Conservation (phyloP, 2,329 filamentous ascomycete genomes). For the Aotearoamyces nothofagi region DNA sequence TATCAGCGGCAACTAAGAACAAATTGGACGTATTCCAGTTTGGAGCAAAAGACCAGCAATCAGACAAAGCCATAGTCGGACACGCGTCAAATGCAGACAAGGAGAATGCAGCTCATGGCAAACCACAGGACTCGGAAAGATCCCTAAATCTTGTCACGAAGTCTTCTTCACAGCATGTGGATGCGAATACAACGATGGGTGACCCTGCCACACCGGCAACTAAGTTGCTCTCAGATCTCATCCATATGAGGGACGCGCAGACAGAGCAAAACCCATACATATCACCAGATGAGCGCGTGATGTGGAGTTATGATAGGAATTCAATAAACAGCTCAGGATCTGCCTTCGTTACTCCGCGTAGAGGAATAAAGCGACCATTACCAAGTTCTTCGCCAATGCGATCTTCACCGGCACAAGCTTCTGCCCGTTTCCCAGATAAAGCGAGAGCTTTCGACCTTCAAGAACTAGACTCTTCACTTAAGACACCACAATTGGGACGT, state of each 20-base stretch:
- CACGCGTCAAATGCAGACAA: constrained; percentile 13
- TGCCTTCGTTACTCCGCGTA: constrained; percentile 30
- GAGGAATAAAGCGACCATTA: constrained; percentile 45
- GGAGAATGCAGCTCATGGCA: constrained; percentile 10
- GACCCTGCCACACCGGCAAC: too few relatives aligned
- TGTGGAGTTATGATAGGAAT: constrained; percentile 39
- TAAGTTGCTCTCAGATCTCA: too few relatives aligned
- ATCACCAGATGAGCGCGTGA: constrained; percentile 46
- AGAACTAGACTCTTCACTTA: constrained; percentile 40
- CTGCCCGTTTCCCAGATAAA: constrained; percentile 17
- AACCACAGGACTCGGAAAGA: too few relatives aligned
- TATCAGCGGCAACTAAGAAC: constrained; percentile 40
- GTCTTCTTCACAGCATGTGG: too few relatives aligned
- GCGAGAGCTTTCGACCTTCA: constrained; percentile 35
- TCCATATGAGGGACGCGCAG: too few relatives aligned
- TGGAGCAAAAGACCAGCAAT: constrained; percentile 18
- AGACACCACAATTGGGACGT: constrained; percentile 55
- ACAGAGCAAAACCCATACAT: too few relatives aligned
- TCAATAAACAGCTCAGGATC: constrained; percentile 24
- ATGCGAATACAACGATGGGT: too few relatives aligned
- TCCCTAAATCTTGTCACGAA: too few relatives aligned
- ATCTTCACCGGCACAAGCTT: constrained; percentile 38
- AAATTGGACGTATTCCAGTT: constrained; percentile 45
- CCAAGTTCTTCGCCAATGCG: constrained; percentile 60
- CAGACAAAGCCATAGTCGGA: constrained; percentile 5